A percentile compares a stretch with the other conserved stretches of the same genome.
phyloP scores from a whole-genome alignment of 2,329 filamentous ascomycete species.

The Zelopaecilomyces penicillatus region DNA sequence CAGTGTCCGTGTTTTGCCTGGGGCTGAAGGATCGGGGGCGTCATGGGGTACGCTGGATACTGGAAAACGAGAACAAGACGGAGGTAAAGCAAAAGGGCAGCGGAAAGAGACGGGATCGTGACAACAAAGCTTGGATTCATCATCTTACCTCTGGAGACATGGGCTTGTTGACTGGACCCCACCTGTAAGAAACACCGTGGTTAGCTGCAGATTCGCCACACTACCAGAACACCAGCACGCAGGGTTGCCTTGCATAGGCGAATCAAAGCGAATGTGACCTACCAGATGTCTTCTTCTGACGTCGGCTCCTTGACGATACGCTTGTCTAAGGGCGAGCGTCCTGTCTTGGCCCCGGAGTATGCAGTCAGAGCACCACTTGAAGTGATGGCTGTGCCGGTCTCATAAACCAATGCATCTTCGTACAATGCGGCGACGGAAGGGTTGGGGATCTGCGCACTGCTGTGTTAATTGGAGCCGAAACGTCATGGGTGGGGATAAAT shows the following conservation, averaged over 20 bases:
- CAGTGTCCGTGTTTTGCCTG: too few relatives aligned
- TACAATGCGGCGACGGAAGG: constrained; percentile 92
- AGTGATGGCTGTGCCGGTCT: constrained; percentile 95
- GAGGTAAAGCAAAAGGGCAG: background rate
- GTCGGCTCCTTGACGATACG: constrained; percentile 86
- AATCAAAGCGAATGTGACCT: constrained; percentile 17
- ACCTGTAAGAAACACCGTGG: constrained; percentile 35
- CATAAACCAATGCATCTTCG: constrained; percentile 94
- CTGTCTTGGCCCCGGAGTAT: constrained; percentile 97
- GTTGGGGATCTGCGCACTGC: constrained; percentile 59
- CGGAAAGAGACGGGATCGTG: constrained; percentile 6
- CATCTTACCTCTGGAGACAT: constrained; percentile 83
- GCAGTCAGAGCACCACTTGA: constrained; percentile 90
- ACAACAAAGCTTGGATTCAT: constrained; percentile 5
- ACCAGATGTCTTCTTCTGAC: constrained; percentile 89
- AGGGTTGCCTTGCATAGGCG: constrained; percentile 2
- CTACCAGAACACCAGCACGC: background rate
- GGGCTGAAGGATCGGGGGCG: too few relatives aligned
- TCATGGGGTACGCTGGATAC: too few relatives aligned
- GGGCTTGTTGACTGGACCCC: constrained; percentile 98
- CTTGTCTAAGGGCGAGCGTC: constrained; percentile 94
- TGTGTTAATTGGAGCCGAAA: background rate
- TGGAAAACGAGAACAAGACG: background rate
- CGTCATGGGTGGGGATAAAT: too few relatives aligned
- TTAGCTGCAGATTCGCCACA: constrained; percentile 18